phyloP scores from a whole-genome alignment of 1,139 yeast genomes.

The Chernovozyma aurita region DNA sequence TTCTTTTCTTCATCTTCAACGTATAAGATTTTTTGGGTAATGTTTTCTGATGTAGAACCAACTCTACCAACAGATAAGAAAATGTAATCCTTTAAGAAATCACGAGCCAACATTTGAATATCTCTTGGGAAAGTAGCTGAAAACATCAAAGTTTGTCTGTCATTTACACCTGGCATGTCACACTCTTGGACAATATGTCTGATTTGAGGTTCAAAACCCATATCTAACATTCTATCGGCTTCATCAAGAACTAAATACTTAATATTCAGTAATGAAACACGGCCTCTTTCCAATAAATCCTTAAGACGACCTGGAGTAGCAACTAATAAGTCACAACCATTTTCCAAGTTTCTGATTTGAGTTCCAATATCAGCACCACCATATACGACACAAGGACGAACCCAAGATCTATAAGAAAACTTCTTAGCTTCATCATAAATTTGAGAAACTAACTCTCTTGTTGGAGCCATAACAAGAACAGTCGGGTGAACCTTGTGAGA shows the following conservation, averaged over 20 bases:
- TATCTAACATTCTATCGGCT: constrained; percentile 99
- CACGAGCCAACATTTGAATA: constrained; percentile 94
- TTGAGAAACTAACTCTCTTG: constrained; percentile 97
- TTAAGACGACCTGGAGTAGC: constrained; percentile 99
- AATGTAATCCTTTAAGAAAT: constrained; percentile 91
- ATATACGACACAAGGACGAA: constrained; percentile 90
- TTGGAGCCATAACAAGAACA: constrained; percentile 93
- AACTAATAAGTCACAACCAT: constrained; percentile 92
- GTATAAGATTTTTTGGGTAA: constrained; percentile 87
- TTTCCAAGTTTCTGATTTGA: constrained; percentile 85
- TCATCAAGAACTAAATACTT: constrained; percentile 94
- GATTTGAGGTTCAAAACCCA: constrained; percentile 99
- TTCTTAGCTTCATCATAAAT: constrained; percentile 94
- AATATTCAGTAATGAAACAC: constrained; percentile 82
- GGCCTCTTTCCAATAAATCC: constrained; percentile 92
- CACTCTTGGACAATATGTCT: constrained; percentile 97
- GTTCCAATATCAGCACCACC: constrained; percentile 95
- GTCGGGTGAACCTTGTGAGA: constrained; percentile 88
- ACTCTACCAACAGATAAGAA: constrained; percentile 97
- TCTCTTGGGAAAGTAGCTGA: constrained; percentile 99
- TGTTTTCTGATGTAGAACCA: constrained; percentile 96
- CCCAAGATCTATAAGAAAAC: constrained; percentile 98
- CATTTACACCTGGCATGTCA: constrained; percentile 89
- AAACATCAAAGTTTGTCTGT: constrained; percentile 96
- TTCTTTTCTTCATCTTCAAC: constrained; percentile 96